A percentile compares a stretch with the other conserved stretches of the same genome.
These are phyloP conservation scores for Apiospora marii DNA, from an alignment of 2,329 filamentous ascomycete species.

Conservation along the genomic window DNA sequence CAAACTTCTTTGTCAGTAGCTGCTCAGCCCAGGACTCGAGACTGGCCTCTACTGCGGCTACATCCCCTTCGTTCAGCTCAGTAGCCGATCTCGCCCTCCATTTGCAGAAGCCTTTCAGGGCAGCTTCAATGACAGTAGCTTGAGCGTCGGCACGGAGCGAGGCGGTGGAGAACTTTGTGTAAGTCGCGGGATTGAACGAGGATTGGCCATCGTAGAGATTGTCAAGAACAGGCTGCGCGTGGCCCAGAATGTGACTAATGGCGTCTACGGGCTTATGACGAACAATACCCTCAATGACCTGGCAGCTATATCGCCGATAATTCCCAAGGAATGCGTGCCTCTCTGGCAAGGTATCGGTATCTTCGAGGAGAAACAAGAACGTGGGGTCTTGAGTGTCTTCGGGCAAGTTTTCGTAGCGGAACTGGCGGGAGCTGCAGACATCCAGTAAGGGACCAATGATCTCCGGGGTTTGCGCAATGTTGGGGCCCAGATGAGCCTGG, in stretches of 20 bases:
- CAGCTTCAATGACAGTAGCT: slow-evolving; percentile 87
- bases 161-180: slow-evolving; percentile 74
- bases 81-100: slow-evolving; percentile 60
- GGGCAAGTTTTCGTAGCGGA: slow-evolving; percentile 87
- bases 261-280: slow-evolving; percentile 84
- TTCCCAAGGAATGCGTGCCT: slow-evolving; percentile 95
- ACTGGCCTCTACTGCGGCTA: slow-evolving; percentile 65
- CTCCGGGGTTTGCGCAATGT: slow-evolving; percentile 65
- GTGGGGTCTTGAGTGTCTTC: slow-evolving; percentile 83
- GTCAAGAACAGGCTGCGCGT: slow-evolving; percentile 76
- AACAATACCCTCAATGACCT: slow-evolving; percentile 87
- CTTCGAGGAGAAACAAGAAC: slow-evolving; percentile 84
- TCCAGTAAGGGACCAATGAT: slow-evolving; percentile 81
- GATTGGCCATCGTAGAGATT: slow-evolving; percentile 77
- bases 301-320: slow-evolving; percentile 88
- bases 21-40: slow-evolving; percentile 77
- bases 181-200: slow-evolving; percentile 69
- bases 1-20: slow-evolving; percentile 74
- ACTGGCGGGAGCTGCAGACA: slow-evolving; percentile 80
- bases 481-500: slow-evolving; percentile 70
- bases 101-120: slow-evolving; percentile 86
- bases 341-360: slow-evolving; percentile 94
- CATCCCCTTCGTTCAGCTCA: slow-evolving; percentile 54
- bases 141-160: slow-evolving; percentile 86
- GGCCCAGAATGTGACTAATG: slow-evolving; percentile 83